phyloP scores from a whole-genome alignment of 1,284 basidiomycete genomes.

The Apiotrichum siamense region DNA sequence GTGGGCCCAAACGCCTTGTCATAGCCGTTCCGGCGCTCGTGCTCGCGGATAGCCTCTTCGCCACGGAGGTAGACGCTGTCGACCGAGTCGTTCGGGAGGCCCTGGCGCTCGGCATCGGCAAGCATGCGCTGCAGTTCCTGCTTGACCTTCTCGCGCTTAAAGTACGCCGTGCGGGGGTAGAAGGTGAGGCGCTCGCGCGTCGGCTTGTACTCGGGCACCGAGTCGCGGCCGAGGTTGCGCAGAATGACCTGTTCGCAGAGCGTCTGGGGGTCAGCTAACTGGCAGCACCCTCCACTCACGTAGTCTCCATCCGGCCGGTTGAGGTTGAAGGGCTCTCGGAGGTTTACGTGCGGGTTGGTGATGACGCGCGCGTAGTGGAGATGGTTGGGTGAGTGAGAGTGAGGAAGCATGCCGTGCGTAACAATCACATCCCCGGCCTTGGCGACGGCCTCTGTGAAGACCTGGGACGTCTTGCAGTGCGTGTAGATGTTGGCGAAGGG shows the following conservation, averaged over 20 bases:
- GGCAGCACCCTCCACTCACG: constrained; percentile 10
- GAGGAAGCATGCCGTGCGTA: constrained; percentile 31
- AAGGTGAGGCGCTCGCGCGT: constrained; percentile 18
- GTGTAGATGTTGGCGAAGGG: constrained; percentile 18
- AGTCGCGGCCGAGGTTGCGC: constrained; percentile 20
- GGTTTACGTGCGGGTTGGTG: constrained; percentile 33
- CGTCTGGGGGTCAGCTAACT: constrained; percentile 15
- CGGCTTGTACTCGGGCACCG: constrained; percentile 27
- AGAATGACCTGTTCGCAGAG: constrained; percentile 36
- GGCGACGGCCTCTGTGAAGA: constrained; percentile 18
- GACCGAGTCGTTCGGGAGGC: constrained; percentile 7
- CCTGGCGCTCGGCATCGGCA: constrained; percentile 18
- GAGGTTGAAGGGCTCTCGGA: constrained; percentile 27
- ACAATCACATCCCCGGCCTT: constrained; percentile 30
- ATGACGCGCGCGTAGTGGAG: constrained; percentile 31
- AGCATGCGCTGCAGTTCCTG: constrained; percentile 26
- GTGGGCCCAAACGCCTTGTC: constrained; percentile 26
- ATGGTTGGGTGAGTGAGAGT: constrained; percentile 26
- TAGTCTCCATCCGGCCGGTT: constrained; percentile 30
- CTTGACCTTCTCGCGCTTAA: constrained; percentile 21
- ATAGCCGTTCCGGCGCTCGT: constrained; percentile 28
- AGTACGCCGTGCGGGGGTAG: constrained; percentile 29
- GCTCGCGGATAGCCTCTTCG: constrained; percentile 25
- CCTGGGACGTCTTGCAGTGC: constrained; percentile 13
- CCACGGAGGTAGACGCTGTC: constrained; percentile 28